Percentiles rank a stretch among this genome's conserved stretches.
These are phyloP conservation scores for Microthlaspi erraticum DNA, from an alignment of 345 rosid species.

Conservation along the genomic window DNA sequence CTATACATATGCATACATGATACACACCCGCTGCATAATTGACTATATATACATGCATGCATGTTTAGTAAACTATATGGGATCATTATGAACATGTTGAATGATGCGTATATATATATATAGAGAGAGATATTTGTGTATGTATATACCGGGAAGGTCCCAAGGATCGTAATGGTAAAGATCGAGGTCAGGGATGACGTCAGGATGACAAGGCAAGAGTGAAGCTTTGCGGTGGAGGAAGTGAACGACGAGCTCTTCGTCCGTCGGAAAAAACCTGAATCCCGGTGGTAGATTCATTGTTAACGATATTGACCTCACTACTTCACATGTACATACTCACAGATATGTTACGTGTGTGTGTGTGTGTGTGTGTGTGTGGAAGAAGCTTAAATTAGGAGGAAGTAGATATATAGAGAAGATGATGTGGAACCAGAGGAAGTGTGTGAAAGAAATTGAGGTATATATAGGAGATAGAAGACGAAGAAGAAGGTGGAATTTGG, in stretches of 20 bases:
- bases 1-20: no score
- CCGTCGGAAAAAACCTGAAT: slow-evolving; percentile 82
- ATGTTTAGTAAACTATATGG: slow-evolving; percentile 1
- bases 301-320: slow-evolving; percentile 25
- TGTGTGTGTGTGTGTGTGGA: slow-evolving; percentile 25
- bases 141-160: slow-evolving; percentile 79
- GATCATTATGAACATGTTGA: slow-evolving; percentile 17
- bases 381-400: slow-evolving; percentile 3
- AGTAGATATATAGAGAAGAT: slow-evolving; percentile 17
- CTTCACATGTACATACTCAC: slow-evolving; percentile 10
- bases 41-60: slow-evolving; percentile 29
- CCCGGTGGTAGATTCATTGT: slow-evolving; percentile 81
- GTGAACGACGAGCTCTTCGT: slow-evolving; percentile 93
- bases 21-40: no score
- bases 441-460: slow-evolving; percentile 44
- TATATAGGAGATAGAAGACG: slow-evolving; percentile 36
- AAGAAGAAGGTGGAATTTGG: slow-evolving; percentile 27
- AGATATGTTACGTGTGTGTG: slow-evolving; percentile 25
- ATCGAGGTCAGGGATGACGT: slow-evolving; percentile 94
- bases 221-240: slow-evolving; percentile 91
- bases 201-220: slow-evolving; percentile 88
- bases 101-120: slow-evolving; percentile 11
- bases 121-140: neutral
- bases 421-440: slow-evolving; percentile 49
- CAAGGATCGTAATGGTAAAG: slow-evolving; percentile 90